Evolutionary conservation across 2,329 filamentous ascomycete genomes (phyloP).

Genomic region (Colletotrichum echinochloae): DNA sequence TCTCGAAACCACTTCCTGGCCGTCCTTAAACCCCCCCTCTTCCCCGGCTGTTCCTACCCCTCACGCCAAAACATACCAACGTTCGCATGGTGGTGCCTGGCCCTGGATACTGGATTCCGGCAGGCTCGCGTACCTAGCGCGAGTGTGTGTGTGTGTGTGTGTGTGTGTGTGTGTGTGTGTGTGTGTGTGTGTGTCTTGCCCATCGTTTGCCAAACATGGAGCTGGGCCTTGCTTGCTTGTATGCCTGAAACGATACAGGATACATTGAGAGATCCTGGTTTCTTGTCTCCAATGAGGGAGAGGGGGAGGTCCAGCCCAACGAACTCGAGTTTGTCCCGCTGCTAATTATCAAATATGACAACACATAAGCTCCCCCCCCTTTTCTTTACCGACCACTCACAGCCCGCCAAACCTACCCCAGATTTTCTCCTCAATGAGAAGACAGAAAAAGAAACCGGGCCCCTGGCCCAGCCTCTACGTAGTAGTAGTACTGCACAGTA

Average conservation of each 20-base stretch:
- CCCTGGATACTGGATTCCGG: not conserved
- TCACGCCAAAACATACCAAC: not conserved
- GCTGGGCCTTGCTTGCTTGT: not conserved
- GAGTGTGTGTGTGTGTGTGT: not conserved
- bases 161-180: not conserved
- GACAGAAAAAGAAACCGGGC: too few relatives aligned
- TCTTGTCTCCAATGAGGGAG: not conserved
- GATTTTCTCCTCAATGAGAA: slow-evolving; percentile 22
- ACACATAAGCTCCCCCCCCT: not conserved
- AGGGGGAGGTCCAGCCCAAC: not conserved
- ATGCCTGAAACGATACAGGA: too few relatives aligned
- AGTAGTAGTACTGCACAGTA: too few relatives aligned
- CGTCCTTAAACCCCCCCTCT: too few relatives aligned
- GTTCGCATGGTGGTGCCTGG: not conserved
- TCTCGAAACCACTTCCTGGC: not conserved
- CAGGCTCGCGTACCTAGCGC: slow-evolving; percentile 9
- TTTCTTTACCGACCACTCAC: slow-evolving; percentile 20
- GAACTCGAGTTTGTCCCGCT: not conserved
- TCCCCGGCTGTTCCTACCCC: too few relatives aligned
- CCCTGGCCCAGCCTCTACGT: too few relatives aligned
- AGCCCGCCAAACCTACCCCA: slow-evolving; percentile 24
- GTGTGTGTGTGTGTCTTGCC: slow-evolving; percentile 7
- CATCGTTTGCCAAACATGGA: not conserved
- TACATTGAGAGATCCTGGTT: not conserved
- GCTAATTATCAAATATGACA: slow-evolving; percentile 7